Conservation (phyloP, 768 basidiomycete species). For the Lactifluus volemus region DNA sequence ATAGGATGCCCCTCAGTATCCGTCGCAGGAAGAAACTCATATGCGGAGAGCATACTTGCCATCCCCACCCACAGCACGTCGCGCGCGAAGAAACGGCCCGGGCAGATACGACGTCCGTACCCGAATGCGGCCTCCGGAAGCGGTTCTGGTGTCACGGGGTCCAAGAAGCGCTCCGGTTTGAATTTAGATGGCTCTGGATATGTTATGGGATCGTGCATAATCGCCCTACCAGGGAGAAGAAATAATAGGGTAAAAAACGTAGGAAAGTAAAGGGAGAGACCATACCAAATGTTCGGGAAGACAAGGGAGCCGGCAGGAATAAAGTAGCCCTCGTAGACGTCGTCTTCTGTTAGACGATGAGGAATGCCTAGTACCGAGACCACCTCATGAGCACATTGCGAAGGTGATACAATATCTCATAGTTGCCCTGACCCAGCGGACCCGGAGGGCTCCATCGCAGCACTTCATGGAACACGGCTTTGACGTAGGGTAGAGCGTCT, state of each 20-base stretch:
- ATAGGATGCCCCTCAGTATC: neutral
- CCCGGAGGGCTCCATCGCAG: conserved; percentile 10
- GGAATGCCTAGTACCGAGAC: conserved; percentile 1
- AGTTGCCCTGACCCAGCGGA: neutral
- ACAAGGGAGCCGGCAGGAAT: conserved; percentile 2
- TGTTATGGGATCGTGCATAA: neutral
- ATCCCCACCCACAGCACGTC: neutral
- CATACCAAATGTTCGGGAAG: conserved; percentile 4
- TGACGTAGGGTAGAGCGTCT: conserved; percentile 8
- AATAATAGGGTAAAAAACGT: neutral
- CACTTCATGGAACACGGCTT: conserved; percentile 12
- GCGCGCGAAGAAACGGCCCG: conserved; percentile 7
- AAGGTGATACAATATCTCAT: neutral
- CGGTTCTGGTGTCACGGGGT: neutral
- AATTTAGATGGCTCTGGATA: conserved; percentile 5
- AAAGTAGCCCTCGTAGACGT: conserved; percentile 10
- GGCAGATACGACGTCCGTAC: conserved; percentile 8
- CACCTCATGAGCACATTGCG: neutral
- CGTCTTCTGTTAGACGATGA: neutral
- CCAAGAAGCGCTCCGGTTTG: conserved; percentile 10
- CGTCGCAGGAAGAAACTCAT: conserved; percentile 8
- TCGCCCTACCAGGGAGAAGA: neutral
- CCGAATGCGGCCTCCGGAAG: conserved; percentile 1
- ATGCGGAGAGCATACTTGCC: conserved; percentile 6
- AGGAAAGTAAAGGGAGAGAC: neutral